These are phyloP conservation scores for Hypocreales sp. DNA, from an alignment of 2,329 filamentous ascomycete genomes.

Conservation along the genomic window DNA sequence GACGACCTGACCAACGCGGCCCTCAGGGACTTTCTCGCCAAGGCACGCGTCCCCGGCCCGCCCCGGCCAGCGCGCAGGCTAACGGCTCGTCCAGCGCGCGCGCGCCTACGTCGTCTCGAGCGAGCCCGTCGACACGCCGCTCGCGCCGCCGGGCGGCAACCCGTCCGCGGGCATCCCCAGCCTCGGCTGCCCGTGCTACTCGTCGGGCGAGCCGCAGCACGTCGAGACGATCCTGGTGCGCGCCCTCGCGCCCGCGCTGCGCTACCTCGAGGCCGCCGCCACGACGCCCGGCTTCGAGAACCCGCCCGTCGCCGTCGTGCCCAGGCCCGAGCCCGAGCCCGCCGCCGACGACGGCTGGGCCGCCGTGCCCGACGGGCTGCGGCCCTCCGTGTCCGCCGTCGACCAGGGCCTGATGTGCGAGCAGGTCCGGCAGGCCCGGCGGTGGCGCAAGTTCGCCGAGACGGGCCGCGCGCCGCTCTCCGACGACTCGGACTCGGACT, in stretches of 20 bases:
- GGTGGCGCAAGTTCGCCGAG: too few relatives aligned
- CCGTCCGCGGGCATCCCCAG: slow-evolving; percentile 21
- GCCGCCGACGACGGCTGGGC: slow-evolving; percentile 11
- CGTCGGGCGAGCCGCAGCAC: slow-evolving; percentile 44
- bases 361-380: slow-evolving; percentile 13
- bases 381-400: slow-evolving; percentile 10
- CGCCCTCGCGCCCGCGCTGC: slow-evolving; percentile 36
- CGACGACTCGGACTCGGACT: too few relatives aligned
- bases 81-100: slow-evolving; percentile 26
- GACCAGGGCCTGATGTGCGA: slow-evolving; percentile 8
- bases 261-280: slow-evolving; percentile 45
- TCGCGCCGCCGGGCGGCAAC: slow-evolving; percentile 38
- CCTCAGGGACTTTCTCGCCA: slow-evolving; percentile 33
- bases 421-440: slow-evolving; percentile 10
- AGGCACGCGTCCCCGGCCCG: slow-evolving; percentile 21
- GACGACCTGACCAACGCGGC: slow-evolving; percentile 23
- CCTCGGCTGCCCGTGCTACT: slow-evolving; percentile 52
- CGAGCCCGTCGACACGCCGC: slow-evolving; percentile 32
- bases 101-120: slow-evolving; percentile 44
- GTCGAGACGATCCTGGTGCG: slow-evolving; percentile 47
- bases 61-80: slow-evolving; percentile 6
- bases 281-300: slow-evolving; percentile 22
- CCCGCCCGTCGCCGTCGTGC: slow-evolving; percentile 18
- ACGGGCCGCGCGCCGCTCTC: too few relatives aligned
- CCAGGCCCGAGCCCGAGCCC: slow-evolving; percentile 7